Evolutionary conservation across 768 basidiomycete genomes (phyloP), one percentile per base, ranked within the genome.

Genomic region (Tricholoma sp.): DNA sequence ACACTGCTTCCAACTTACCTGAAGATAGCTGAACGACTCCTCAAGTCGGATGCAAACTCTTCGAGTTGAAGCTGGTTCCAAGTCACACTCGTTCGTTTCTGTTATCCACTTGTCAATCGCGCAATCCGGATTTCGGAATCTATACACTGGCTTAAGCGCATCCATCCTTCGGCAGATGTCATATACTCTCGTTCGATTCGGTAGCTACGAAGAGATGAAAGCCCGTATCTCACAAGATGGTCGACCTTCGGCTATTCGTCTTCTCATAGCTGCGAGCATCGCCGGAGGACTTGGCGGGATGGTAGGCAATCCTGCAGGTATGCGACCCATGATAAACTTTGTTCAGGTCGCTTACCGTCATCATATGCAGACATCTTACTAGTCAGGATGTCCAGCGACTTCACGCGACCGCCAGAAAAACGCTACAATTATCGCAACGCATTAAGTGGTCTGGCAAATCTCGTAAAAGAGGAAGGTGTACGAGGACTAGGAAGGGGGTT

Each of bases 111-210:
- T 73, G 55, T 88, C 91, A 14, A 72, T 94, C 32, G 71, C 77
- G 14, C 76, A 84, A 60, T 82, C 83, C 18, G 92, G 93, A 60
- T 66, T 91, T 60, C 79, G 79, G 56, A 89, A 89, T 59, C 71
- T 94, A 22, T 94, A 90, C 64, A 84, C 87, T 10, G 93, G 93
- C 21, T 79, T 94, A 32, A 84, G 86, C 5, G 92, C 92, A 4
- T 91, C 92, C 2, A 70, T 93, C 21, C 76, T 94, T 69, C 82
- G 93, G 52, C 93, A 95, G 72, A 93, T 94, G 91, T 86, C 91
- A 9, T 95, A 95, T 66, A 91, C 91, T 0, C 82, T 94, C 47
- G 89, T 92, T 54, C 84, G 93, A 31, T 73, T 94, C 29, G 92
- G 92, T 21, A 82, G 77, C 19, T 94, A 94, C 66, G 93, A 95